Evolutionary conservation across 169 alveolate genomes (phyloP).

Genomic region (Plasmodium blacklocki): DNA sequence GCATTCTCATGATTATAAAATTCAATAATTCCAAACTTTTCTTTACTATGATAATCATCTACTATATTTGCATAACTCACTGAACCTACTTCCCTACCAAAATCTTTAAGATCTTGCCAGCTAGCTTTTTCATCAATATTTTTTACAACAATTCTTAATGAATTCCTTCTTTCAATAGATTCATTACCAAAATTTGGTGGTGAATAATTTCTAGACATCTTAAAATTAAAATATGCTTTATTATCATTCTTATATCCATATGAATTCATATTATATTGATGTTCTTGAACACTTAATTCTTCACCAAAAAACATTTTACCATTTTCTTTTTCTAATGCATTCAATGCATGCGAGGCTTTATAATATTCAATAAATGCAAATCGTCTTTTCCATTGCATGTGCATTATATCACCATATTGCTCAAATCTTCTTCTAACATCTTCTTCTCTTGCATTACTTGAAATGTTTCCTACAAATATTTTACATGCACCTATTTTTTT

Average conservation of each 20-base stretch:
- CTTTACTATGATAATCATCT: conserved; percentile 77
- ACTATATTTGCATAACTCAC: conserved; percentile 87
- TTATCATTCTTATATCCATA: conserved; percentile 65
- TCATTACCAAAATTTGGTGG: conserved; percentile 54
- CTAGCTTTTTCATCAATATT: conserved; percentile 89
- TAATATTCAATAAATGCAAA: conserved; percentile 89
- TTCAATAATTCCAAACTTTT: conserved; percentile 86
- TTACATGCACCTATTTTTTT: conserved; percentile 79
- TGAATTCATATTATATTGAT: conserved; percentile 65
- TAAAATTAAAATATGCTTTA: conserved; percentile 27
- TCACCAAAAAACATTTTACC: conserved; percentile 79
- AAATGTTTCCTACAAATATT: conserved; percentile 88
- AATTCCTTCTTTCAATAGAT: conserved; percentile 76
- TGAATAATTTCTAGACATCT: conserved; percentile 51
- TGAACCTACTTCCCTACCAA: conserved; percentile 90
- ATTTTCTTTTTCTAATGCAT: conserved; percentile 83
- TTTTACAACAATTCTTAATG: conserved; percentile 80
- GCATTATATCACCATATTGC: conserved; percentile 85
- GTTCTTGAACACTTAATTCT: conserved; percentile 86
- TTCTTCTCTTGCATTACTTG: conserved; percentile 88
- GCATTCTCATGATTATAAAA: conserved; percentile 82
- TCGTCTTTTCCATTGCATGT: conserved; percentile 85
- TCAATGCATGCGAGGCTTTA: conserved; percentile 78
- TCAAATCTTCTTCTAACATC: conserved; percentile 85
- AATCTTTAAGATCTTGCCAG: conserved; percentile 91